These are phyloP conservation scores for Pseudozyma pruni DNA, from an alignment of 1,284 basidiomycete species.

Conservation along the genomic window DNA sequence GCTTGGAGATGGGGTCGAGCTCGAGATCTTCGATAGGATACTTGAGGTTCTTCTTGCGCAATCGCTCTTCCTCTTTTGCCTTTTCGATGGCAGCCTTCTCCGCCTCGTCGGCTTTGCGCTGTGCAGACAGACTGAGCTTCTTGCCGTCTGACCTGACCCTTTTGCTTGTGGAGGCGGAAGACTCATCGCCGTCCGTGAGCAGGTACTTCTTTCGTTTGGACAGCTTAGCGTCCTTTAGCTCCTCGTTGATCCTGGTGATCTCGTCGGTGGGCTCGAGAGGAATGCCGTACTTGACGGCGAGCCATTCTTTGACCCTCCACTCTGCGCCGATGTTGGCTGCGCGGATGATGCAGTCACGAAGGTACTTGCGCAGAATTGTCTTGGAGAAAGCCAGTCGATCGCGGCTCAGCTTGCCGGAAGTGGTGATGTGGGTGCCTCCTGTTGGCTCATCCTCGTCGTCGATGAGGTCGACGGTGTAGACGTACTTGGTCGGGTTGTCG, in stretches of 20 bases:
- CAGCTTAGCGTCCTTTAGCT: slow-evolving; percentile 79
- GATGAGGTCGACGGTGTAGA: slow-evolving; percentile 86
- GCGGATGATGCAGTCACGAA: slow-evolving; percentile 90
- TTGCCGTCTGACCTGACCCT: slow-evolving; percentile 29
- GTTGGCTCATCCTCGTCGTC: slow-evolving; percentile 68
- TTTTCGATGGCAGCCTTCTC: slow-evolving; percentile 43
- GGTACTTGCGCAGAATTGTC: slow-evolving; percentile 92
- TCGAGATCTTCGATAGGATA: slow-evolving; percentile 72
- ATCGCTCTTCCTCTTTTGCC: slow-evolving; percentile 72
- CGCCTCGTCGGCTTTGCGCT: slow-evolving; percentile 41
- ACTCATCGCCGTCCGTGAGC: slow-evolving; percentile 82
- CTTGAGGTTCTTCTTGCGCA: slow-evolving; percentile 82
- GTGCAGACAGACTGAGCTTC: slow-evolving; percentile 39
- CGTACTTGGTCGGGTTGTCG: slow-evolving; percentile 85
- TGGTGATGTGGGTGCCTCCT: slow-evolving; percentile 82
- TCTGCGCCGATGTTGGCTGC: slow-evolving; percentile 90
- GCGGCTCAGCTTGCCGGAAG: slow-evolving; percentile 78
- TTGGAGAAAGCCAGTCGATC: slow-evolving; percentile 95
- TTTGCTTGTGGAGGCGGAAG: slow-evolving; percentile 69
- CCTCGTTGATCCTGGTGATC: slow-evolving; percentile 80
- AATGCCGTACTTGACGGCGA: slow-evolving; percentile 85
- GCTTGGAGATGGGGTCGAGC: slow-evolving; percentile 63
- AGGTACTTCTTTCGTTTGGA: slow-evolving; percentile 72
- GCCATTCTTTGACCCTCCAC: slow-evolving; percentile 88
- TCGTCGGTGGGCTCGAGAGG: slow-evolving; percentile 85